phyloP scores from a whole-genome alignment of 2,329 filamentous ascomycete genomes.

The Colletotrichum sojae region DNA sequence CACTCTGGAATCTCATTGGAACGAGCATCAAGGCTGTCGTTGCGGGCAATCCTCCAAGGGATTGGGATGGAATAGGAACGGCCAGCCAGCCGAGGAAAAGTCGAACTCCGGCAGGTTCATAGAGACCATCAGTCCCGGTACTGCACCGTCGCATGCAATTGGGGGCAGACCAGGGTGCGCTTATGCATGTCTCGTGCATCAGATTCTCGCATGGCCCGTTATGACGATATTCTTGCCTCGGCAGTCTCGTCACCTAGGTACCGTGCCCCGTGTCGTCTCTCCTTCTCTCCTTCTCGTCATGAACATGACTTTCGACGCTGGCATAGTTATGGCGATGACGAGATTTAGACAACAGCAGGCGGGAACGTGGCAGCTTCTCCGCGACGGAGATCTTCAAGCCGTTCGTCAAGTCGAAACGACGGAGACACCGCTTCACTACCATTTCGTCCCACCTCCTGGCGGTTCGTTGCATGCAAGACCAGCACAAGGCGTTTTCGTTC shows the following conservation, averaged over 20 bases:
- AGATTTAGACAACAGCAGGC: neutral
- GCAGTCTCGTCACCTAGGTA: neutral
- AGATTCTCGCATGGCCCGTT: conserved; percentile 3
- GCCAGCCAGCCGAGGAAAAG: neutral
- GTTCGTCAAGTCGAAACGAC: conserved; percentile 32
- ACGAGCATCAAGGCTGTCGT: conserved; percentile 22
- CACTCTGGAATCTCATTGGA: conserved; percentile 13
- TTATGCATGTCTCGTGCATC: conserved; percentile 25
- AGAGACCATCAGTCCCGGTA: neutral
- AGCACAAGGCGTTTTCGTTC: neutral
- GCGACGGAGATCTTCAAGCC: conserved; percentile 9
- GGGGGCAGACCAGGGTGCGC: neutral
- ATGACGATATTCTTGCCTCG: conserved; percentile 12
- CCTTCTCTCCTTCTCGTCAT: neutral
- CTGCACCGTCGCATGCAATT: conserved; percentile 4
- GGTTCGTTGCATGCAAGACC: neutral
- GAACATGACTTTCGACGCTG: neutral
- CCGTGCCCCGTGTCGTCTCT: neutral
- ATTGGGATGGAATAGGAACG: no score
- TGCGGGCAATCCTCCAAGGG: no score
- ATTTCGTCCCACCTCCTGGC: conserved; percentile 9
- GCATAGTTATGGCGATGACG: neutral
- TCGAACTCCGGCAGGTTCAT: neutral
- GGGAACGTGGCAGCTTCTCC: conserved; percentile 28
- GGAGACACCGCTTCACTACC: conserved; percentile 9